Evolutionary conservation across 192 early-diverging fungal genomes (phyloP), one percentile per base, ranked within the genome.

Genomic region (Coemansia sp.): DNA sequence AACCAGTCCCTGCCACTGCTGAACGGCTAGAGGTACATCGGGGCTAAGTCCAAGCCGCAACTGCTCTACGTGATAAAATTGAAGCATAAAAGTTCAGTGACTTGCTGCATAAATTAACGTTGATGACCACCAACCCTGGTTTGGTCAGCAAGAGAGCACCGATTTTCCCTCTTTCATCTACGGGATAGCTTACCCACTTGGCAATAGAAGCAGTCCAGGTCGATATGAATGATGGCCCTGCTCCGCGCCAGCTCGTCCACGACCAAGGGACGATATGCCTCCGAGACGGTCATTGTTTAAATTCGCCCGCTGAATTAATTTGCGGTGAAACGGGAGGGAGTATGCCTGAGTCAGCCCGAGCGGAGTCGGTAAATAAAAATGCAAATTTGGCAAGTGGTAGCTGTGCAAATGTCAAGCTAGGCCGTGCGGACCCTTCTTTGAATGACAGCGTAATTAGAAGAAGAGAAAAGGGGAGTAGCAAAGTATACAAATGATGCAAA

Each of bases 1-100:
- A 57, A 94, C 86, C 21, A 96, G 76, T 6, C 85, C 86, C 25
- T 89, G 80, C 96, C 96, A 98, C 76, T 98, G 96, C 73, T 93
- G 94, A 12, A 95, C 93, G 13, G 87, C 89, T 10, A 94, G 59
- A n/a, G 95, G 94, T 10, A 80, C 53, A 36, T 87, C 85, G 0
- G 84, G 50, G 42, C 88, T 74, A 33, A 93, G 72, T 31, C 86
- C 90, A 16, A 94, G 77, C 31, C 93, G 74, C 10, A 88, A 79
- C 74, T 89, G 86, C 65, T 93, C 90, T 90, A 85, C 61, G 60
- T 8, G 55, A 37, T 43, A 14, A 45, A 9, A 25, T 64, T 28
- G 34, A n/a, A 12, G 52, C 45, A 56, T 64, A 28, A 16, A 25
- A 6, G 33, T 18, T 48, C 34, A 21, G 56, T 37, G 56, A 28